Percentiles rank a stretch among this genome's conserved stretches.
phyloP scores from a whole-genome alignment of 306 rosid species.

The Macrotyloma uniflorum region DNA sequence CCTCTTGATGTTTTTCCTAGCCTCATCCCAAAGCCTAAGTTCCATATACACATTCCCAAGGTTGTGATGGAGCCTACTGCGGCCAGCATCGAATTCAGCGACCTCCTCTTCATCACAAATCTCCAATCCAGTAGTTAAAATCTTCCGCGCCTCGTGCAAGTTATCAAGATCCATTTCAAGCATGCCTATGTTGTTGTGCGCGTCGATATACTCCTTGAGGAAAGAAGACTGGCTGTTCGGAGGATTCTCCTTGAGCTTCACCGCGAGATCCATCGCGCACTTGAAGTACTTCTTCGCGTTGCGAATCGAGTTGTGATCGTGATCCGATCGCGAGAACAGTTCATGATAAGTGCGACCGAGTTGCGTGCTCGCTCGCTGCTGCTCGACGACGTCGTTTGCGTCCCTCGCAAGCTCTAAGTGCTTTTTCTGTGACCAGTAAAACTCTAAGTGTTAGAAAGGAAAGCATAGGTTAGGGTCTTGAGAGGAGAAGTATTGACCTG shows the following conservation, averaged over 20 bases:
- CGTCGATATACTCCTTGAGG: conserved; percentile 79
- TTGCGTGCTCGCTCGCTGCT: conserved; percentile 89
- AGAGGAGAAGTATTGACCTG: conserved; percentile 53
- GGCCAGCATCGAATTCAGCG: conserved; percentile 59
- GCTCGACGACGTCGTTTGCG: conserved; percentile 68
- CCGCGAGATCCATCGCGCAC: conserved; percentile 73
- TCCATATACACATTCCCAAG: conserved; percentile 82
- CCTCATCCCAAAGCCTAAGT: conserved; percentile 76
- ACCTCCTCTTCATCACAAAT: conserved; percentile 90
- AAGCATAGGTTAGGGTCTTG: not conserved
- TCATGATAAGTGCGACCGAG: conserved; percentile 90
- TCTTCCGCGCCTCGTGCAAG: conserved; percentile 65
- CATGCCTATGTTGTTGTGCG: conserved; percentile 86
- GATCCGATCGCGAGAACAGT: conserved; percentile 53
- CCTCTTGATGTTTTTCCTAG: conserved; percentile 61
- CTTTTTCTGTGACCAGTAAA: conserved; percentile 57
- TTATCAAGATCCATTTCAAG: conserved; percentile 88
- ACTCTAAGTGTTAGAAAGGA: not conserved
- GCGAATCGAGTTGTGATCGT: conserved; percentile 63
- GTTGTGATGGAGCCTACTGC: conserved; percentile 91
- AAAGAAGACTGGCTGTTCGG: conserved; percentile 51
- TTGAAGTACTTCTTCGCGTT: conserved; percentile 85
- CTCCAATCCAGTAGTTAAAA: conserved; percentile 55
- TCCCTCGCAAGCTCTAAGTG: conserved; percentile 84
- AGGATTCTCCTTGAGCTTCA: conserved; percentile 63